Evolutionary conservation across 352 stramenopile species (phyloP), one percentile per base, ranked within the genome.

Genomic region (Phytophthora pini): DNA sequence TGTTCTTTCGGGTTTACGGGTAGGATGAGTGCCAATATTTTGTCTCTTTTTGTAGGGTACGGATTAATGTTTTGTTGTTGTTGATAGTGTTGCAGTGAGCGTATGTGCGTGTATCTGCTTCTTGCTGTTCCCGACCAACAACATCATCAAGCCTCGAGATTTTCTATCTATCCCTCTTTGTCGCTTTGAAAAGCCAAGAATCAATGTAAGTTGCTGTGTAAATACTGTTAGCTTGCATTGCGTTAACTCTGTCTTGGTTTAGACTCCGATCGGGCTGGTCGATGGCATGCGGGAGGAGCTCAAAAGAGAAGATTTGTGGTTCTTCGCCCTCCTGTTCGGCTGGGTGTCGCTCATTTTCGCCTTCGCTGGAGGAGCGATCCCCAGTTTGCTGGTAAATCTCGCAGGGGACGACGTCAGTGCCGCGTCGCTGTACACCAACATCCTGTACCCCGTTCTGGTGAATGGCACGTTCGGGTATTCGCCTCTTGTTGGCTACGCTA

Each of bases 391-490:
- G 13, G 50, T 72, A 12, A 70, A 68, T 6, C 58, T 88, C 27
- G 72, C 79, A 24, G 63, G 70, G 1, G 43, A 69, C 7, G 49
- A 91, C 48, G 41, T 38, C 0, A 36, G 41, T 5, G 56, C 69
- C 1, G 82, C 76, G 4, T 73, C 74, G 1, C 20, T 83, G 17
- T 94, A 89, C 60, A 93, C 69, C 9, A 84, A 92, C 56, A 65
- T 88, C 43, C 55, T 94, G 7, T 94, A 90, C 54, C 86, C 86
- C 12, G 56, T 92, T 57, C 49, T 94, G 3, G 84, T 92, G 58
- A 94, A 94, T 43, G 82, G 84, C 4, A 94, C 86, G 24, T 94
- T 92, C 60, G 70, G 89, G 15, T 94, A 93, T 50, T 91, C 86
- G 6, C 82, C 86, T 13, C 26, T 90, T 0, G 70, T 94, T 20